Evolutionary conservation across 352 stramenopile species (phyloP).

Genomic region (Globisporangium lucens): DNA sequence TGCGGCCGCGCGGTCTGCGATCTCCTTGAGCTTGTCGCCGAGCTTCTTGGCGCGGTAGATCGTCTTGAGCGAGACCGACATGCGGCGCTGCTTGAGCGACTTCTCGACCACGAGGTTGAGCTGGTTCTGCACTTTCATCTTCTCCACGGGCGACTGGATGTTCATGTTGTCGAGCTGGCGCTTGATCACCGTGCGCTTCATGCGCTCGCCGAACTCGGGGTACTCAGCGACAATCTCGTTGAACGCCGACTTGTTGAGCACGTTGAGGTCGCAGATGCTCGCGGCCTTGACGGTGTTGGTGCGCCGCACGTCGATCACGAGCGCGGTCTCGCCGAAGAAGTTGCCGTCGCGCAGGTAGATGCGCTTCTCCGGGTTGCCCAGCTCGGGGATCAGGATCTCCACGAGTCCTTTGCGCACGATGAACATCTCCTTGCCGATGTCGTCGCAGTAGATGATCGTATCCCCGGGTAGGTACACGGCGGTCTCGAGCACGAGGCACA

Average conservation of each 20-base stretch:
- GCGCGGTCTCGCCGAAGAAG: conserved; percentile 74
- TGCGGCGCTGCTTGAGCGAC: conserved; percentile 65
- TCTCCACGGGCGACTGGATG: conserved; percentile 65
- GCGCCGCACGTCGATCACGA: conserved; percentile 76
- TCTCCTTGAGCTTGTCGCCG: conserved; percentile 81
- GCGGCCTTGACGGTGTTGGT: conserved; percentile 78
- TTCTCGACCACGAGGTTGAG: conserved; percentile 78
- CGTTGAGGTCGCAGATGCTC: conserved; percentile 76
- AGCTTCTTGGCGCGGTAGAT: conserved; percentile 82
- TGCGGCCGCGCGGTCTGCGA: conserved; percentile 51
- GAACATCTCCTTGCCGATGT: conserved; percentile 86
- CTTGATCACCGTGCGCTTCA: conserved; percentile 83
- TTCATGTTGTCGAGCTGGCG: conserved; percentile 85
- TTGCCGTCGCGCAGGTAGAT: conserved; percentile 75
- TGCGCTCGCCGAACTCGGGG: conserved; percentile 72
- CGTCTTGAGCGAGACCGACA: conserved; percentile 68
- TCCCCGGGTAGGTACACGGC: conserved; percentile 74
- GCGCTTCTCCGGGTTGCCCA: conserved; percentile 44
- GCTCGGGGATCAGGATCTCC: conserved; percentile 62
- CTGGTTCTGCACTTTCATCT: conserved; percentile 75
- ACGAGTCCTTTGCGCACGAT: conserved; percentile 85
- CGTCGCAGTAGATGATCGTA: conserved; percentile 78
- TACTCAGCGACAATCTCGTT: conserved; percentile 82
- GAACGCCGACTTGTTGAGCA: conserved; percentile 73
- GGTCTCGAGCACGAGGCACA: conserved; percentile 72